Conservation (phyloP, 148 eudicot genomes). For the Amaranthus hypochondriacus region DNA sequence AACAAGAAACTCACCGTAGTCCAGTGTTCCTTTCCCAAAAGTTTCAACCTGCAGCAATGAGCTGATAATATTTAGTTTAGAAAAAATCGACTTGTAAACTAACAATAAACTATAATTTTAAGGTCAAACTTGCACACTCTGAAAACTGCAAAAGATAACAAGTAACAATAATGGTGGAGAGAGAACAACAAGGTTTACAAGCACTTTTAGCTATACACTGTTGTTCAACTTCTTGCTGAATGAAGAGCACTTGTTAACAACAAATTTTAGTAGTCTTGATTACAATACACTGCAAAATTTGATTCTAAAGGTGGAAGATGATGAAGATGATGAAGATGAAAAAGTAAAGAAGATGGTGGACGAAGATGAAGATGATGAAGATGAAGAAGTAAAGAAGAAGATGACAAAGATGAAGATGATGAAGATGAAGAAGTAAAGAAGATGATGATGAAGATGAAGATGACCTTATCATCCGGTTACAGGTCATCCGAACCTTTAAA, state of each 20-base stretch:
- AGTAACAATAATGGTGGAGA: neutral
- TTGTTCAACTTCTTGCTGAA: neutral
- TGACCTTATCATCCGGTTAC: too few relatives aligned
- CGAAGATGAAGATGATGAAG: too few relatives aligned
- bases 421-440: too few relatives aligned
- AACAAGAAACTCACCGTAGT: conserved; percentile 85
- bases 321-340: too few relatives aligned
- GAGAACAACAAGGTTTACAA: neutral
- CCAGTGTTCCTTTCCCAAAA: conserved; percentile 75
- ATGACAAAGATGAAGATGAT: too few relatives aligned
- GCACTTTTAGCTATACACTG: neutral
- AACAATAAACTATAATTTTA: neutral
- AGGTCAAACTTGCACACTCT: neutral
- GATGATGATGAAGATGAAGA: too few relatives aligned
- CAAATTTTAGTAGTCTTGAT: neutral
- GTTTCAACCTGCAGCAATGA: conserved; percentile 59
- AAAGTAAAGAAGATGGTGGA: too few relatives aligned
- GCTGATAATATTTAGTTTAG: neutral
- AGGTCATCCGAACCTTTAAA: too few relatives aligned
- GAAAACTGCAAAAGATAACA: neutral
- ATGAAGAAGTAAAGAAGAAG: too few relatives aligned
- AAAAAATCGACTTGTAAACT: neutral
- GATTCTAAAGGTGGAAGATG: too few relatives aligned
- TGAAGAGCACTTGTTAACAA: neutral
- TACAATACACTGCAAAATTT: neutral